Conservation (phyloP, 352 stramenopile genomes). For the Pythium volutum region DNA sequence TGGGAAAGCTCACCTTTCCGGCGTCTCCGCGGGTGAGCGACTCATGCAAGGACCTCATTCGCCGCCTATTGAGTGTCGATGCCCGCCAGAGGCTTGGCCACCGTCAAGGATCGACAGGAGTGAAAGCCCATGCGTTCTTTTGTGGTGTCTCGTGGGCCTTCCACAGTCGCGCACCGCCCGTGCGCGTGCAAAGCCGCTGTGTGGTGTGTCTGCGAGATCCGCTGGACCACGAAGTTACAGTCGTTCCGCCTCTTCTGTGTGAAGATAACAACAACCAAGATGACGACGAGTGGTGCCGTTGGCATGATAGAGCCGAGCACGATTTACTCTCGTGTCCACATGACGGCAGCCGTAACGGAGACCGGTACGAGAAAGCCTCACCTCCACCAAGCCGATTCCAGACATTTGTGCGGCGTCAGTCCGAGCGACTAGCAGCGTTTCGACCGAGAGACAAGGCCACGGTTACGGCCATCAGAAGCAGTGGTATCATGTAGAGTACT, state of each 20-base stretch:
- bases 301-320: neutral
- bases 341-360: neutral
- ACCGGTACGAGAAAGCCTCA: neutral
- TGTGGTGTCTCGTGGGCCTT: slow-evolving; percentile 27
- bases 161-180: slow-evolving; percentile 10
- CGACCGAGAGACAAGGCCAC: neutral
- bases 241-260: neutral
- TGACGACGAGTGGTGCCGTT: neutral
- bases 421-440: neutral
- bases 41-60: slow-evolving; percentile 30
- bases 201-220: neutral
- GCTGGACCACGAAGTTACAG: too few species aligned
- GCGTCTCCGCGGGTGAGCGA: slow-evolving; percentile 22
- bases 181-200: neutral
- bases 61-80: slow-evolving; percentile 24
- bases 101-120: slow-evolving; percentile 22
- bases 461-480: neutral
- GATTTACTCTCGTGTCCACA: neutral
- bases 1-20: slow-evolving; percentile 39
- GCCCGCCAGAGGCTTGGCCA: slow-evolving; percentile 28
- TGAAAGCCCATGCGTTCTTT: slow-evolving; percentile 41
- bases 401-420: neutral
- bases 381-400: neutral
- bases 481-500: neutral
- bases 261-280: neutral